A percentile compares a stretch with the other conserved stretches of the same genome.
Evolutionary conservation across 495 filamentous ascomycete species (phyloP).

Genomic region (Podospora anserina): DNA sequence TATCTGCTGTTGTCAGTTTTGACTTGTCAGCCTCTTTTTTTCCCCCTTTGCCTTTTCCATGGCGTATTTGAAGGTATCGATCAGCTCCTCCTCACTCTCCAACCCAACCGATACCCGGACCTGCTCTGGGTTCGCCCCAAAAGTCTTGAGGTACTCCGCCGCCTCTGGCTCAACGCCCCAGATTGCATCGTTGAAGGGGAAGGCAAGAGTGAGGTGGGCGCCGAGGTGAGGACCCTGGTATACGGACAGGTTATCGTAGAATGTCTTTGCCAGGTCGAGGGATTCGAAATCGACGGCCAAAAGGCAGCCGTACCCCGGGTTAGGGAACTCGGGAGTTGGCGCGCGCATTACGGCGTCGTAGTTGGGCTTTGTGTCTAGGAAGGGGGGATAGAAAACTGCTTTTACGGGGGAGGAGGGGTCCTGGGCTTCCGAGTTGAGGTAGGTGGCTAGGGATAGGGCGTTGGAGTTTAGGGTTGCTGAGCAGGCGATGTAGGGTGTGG

Average conservation of each 20-base stretch:
- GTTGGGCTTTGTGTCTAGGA: conserved; percentile 28
- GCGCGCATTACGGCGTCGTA: conserved; percentile 39
- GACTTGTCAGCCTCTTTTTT: background rate
- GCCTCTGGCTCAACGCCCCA: conserved; percentile 31
- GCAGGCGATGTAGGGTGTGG: conserved; percentile 43
- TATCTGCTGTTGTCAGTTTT: conserved; percentile 1
- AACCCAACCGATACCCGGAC: conserved; percentile 42
- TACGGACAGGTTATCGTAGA: conserved; percentile 43
- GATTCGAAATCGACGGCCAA: conserved; percentile 42
- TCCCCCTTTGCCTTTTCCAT: conserved; percentile 20
- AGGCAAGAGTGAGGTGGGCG: conserved; percentile 43
- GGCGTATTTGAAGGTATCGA: conserved; percentile 35
- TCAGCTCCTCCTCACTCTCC: conserved; percentile 37
- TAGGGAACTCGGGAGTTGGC: conserved; percentile 30
- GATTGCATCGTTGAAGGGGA: conserved; percentile 40
- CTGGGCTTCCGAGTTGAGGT: conserved; percentile 28
- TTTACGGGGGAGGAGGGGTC: conserved; percentile 31
- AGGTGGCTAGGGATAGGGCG: conserved; percentile 36
- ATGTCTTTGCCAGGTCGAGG: conserved; percentile 31
- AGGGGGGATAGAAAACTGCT: conserved; percentile 42
- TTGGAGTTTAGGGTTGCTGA: conserved; percentile 43
- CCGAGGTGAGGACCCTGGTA: conserved; percentile 48
- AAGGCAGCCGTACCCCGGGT: conserved; percentile 40
- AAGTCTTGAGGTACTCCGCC: conserved; percentile 26
- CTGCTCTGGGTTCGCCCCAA: conserved; percentile 32